Base-by-base conservation (phyloP, 176 grass and related monocot species). In the Neostapfia colusana region DNA sequence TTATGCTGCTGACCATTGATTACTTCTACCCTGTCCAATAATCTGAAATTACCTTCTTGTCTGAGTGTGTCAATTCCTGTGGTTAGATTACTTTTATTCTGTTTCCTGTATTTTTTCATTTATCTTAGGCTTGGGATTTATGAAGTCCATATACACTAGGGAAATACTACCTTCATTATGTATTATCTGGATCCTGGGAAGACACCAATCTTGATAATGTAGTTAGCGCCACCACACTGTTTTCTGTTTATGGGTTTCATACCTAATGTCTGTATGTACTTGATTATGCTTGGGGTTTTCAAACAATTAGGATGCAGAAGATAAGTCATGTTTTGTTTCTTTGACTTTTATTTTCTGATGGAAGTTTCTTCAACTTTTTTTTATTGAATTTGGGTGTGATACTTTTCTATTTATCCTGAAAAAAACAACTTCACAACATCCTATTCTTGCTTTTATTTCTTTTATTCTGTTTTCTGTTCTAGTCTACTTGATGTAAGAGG, bases 321-420 rank as follows among this genome's bases (percentile, higher is more conserved):
- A 44, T 45, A 24, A 62, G 12, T 45, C 9, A 13, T 45, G 15
- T 56, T 35, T 60, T 1, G 37, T 72, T 56, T 65, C 58, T 72
- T 79, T 12, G 42, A 44, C 10, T 44, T 44, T 9, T 44, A 42
- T 83, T 28, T 78, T n/a, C n/a, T n/a, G n/a, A n/a, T n/a, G n/a
- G n/a, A n/a, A 73, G 37, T 72, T 56, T 65, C 58, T 72, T 79
- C 2, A 9, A 44, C 10, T 44, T 44, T 9, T 44, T 53, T 83
- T 28, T 78, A 43, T 75, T 78, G 27, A 12, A 36, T 10, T 34
- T 78, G 66, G 31, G 7, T 54, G 48, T 35, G 4, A 11, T 41
- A 12, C 11, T 50, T 10, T 76, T 57, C 17, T 45, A 43, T 28
- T 4, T 44, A 25, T 25, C 10, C 27, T 37, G 25, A 14, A 1